Evolutionary conservation across 768 basidiomycete genomes (phyloP).

Genomic region (Neoboletus magnificus): DNA sequence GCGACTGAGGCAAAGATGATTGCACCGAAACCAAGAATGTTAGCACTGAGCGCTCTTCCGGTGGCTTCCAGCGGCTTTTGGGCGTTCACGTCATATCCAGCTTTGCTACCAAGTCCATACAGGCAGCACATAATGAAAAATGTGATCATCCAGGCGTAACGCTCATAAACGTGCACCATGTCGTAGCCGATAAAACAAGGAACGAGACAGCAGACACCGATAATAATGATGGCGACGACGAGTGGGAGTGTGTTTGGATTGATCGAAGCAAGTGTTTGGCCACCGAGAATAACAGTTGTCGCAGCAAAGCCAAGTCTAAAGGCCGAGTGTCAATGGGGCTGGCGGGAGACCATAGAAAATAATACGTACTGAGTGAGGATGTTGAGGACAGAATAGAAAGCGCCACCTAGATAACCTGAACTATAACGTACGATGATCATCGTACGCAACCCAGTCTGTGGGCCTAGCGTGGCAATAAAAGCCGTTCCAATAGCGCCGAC

Average conservation of each 20-base stretch:
- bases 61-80: slow-evolving; percentile 43
- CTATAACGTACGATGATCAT: slow-evolving; percentile 52
- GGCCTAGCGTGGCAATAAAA: slow-evolving; percentile 54
- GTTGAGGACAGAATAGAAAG: slow-evolving; percentile 50
- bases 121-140: slow-evolving; percentile 49
- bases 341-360: not conserved
- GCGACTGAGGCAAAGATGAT: slow-evolving; percentile 48
- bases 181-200: slow-evolving; percentile 49
- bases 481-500: slow-evolving; percentile 42
- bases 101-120: slow-evolving; percentile 46
- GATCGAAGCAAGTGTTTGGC: slow-evolving; percentile 47
- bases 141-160: slow-evolving; percentile 52
- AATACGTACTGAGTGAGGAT: slow-evolving; percentile 44
- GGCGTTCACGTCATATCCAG: slow-evolving; percentile 43
- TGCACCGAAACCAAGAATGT: slow-evolving; percentile 50
- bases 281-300: slow-evolving; percentile 50
- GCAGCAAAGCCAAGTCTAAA: slow-evolving; percentile 46
- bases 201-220: slow-evolving; percentile 39
- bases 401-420: slow-evolving; percentile 47
- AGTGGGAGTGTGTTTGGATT: slow-evolving; percentile 44
- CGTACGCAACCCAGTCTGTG: slow-evolving; percentile 49
- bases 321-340: not conserved
- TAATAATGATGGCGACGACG: slow-evolving; percentile 47
- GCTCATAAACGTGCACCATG: slow-evolving; percentile 47
- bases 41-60: slow-evolving; percentile 43